Conservation (phyloP, 1,284 basidiomycete species). For the Sanghuangporus sanghuang region DNA sequence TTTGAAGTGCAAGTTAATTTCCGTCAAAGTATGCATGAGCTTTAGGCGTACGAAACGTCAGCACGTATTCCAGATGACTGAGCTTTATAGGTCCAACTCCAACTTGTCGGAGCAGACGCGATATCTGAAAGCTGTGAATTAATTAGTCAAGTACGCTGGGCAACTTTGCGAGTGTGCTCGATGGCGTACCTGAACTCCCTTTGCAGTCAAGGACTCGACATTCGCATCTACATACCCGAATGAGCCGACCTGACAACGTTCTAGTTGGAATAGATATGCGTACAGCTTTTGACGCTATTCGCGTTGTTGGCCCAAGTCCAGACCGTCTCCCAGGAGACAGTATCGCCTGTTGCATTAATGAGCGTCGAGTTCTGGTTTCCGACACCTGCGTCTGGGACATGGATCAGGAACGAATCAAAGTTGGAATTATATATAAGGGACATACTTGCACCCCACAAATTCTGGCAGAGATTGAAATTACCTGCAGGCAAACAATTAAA, state of each 20-base stretch:
- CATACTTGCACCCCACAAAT: conserved; percentile 48
- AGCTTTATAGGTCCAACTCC: conserved; percentile 45
- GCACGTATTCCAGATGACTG: conserved; percentile 44
- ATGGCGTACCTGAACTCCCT: conserved; percentile 39
- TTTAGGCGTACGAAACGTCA: conserved; percentile 43
- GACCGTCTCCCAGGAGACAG: conserved; percentile 48
- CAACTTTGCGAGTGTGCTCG: not conserved
- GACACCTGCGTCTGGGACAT: conserved; percentile 34
- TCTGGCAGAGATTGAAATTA: conserved; percentile 47
- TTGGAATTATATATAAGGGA: conserved; percentile 1
- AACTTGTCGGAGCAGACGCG: conserved; percentile 41
- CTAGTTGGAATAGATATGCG: conserved; percentile 19
- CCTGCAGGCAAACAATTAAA: conserved; percentile 42
- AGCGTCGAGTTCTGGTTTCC: conserved; percentile 48
- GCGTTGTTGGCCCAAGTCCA: conserved; percentile 50
- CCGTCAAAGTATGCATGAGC: not conserved
- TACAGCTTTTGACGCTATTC: conserved; percentile 55
- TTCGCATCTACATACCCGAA: conserved; percentile 34
- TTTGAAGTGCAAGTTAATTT: conserved; percentile 18
- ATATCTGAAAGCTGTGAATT: conserved; percentile 34
- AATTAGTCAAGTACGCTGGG: not conserved
- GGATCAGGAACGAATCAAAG: not conserved
- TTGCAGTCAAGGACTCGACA: conserved; percentile 37
- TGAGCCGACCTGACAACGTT: not conserved
- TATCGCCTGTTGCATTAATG: conserved; percentile 34